Conservation (phyloP, 2,329 filamentous ascomycete genomes). For the Exophiala alcalophila region DNA sequence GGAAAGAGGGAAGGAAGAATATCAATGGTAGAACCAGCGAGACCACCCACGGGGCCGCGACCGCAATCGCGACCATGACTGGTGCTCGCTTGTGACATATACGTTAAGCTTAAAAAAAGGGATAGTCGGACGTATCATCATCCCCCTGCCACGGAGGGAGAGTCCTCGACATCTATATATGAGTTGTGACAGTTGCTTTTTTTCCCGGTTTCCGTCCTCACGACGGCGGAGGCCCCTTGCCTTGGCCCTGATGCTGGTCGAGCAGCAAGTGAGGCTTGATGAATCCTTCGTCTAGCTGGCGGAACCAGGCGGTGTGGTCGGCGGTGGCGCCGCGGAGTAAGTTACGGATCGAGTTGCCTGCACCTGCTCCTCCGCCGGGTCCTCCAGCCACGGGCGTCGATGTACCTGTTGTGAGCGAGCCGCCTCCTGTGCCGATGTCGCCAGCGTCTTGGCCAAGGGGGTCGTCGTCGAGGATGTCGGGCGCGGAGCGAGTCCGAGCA, state of each 20-base stretch:
- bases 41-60: too few species aligned
- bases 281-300: conserved; percentile 90
- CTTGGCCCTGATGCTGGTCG: conserved; percentile 55
- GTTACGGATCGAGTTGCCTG: conserved; percentile 64
- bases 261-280: conserved; percentile 89
- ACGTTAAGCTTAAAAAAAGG: too few species aligned
- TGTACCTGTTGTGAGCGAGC: conserved; percentile 20
- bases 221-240: conserved; percentile 22
- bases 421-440: conserved; percentile 24
- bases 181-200: too few species aligned
- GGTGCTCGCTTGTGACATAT: too few species aligned
- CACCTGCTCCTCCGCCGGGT: conserved; percentile 33
- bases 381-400: conserved; percentile 15
- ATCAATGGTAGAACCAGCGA: too few species aligned
- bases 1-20: too few species aligned
- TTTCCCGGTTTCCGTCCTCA: conserved; percentile 6
- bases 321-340: conserved; percentile 74
- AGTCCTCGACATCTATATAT: too few species aligned
- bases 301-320: conserved; percentile 86
- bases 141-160: too few species aligned
- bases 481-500: conserved; percentile 17
- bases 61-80: too few species aligned
- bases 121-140: too few species aligned
- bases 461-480: conserved; percentile 22
- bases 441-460: conserved; percentile 13